These are phyloP conservation scores for Fraxinus platypoda DNA, from an alignment of 305 asterid species.

Conservation along the genomic window DNA sequence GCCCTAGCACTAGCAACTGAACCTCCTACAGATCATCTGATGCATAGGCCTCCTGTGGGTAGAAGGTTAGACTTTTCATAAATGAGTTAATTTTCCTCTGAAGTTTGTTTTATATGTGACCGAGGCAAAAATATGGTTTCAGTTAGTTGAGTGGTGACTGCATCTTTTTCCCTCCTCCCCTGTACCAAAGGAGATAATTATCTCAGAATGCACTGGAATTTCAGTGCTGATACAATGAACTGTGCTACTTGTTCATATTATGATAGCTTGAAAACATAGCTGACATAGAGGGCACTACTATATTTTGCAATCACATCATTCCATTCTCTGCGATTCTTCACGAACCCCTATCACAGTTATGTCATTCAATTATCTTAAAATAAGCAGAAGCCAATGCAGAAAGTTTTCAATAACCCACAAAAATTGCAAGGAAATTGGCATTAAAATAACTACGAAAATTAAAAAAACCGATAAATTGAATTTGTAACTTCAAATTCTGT, in stretches of 20 bases:
- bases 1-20: conserved; percentile 60
- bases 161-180: neutral
- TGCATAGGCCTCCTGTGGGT: conserved; percentile 55
- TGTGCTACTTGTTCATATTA: neutral
- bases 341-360: neutral
- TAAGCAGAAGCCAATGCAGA: neutral
- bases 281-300: neutral
- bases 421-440: neutral
- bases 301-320: neutral
- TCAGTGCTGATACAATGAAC: neutral
- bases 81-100: neutral
- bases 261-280: neutral
- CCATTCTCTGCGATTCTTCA: neutral
- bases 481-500: neutral
- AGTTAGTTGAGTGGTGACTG: neutral
- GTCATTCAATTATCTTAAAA: neutral
- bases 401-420: neutral
- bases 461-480: neutral
- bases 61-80: conserved; percentile 39
- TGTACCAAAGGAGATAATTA: neutral
- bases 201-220: neutral
- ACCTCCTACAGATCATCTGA: conserved; percentile 55
- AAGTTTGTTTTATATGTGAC: neutral
- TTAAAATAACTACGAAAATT: neutral
- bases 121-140: neutral